Base-by-base conservation (phyloP, 2,329 filamentous ascomycete genomes). In the Aspergillus chevalieri region DNA sequence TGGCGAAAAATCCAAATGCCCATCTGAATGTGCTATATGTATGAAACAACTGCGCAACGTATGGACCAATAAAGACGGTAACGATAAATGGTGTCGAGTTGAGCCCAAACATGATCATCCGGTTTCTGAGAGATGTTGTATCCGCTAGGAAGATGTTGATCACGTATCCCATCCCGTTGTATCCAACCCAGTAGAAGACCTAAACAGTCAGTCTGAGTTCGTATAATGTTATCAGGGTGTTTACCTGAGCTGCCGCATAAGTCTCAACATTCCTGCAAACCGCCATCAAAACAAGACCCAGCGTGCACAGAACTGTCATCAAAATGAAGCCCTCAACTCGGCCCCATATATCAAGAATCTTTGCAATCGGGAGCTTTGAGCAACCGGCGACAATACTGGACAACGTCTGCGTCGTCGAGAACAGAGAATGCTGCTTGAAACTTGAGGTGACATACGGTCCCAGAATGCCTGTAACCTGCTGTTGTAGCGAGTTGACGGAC, bases 261-360 rank as follows among this genome's bases (percentile, higher is more conserved):
- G 78, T 81, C 52, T 79, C 66, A n/a, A 86, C 76, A 53, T 79
- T 79, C 2, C 74, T 69, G 64, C 80, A 84, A 1, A 72, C 72
- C 5, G 84, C 84, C 68, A 84, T 82, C 67, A 87, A 74, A 53
- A 83, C 71, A 43, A 84, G 66, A 15, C 77, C 76, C 0, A 76
- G 47, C 0, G 74, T 73, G 56, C 72, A 72, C 48, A 77, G 62
- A 7, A 66, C 48, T 0, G 78, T 60, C 65, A 78, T 78, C 36
- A 79, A 34, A 2, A 74, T 51, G 54, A 82, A 77, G 10, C 79
- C 82, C 57, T 83, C 74, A 1, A 80, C 74, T 28, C 83, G 78
- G 22, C 81, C 83, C 76, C 78, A 85, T 30, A 82, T 69, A 64
- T 86, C 79, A 49, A 85, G 68, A 17, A 83, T 70, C 63, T 84